Base-by-base conservation (phyloP, 2,329 filamentous ascomycete genomes). In the Sporothrix globosa region DNA sequence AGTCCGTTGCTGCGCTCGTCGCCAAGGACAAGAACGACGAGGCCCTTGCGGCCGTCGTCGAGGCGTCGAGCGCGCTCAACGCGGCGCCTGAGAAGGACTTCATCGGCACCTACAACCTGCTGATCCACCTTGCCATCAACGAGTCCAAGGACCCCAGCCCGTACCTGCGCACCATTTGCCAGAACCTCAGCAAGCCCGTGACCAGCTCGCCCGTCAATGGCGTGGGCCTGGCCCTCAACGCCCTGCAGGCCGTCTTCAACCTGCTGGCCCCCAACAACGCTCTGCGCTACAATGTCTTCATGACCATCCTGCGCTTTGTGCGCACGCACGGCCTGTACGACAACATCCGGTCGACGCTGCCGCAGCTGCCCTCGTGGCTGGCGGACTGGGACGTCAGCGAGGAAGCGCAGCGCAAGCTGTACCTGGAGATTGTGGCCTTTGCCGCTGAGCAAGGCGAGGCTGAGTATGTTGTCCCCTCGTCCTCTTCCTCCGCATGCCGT, bases 231-330 rank as follows among this genome's bases (percentile, higher is more conserved):
- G 93, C 93, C 74, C 90, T 98, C 76, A 93, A 93, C 75, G 91
- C 96, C 76, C 88, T 99, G 76, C 93, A 92, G 78, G 97, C 94
- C 76, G 89, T 99, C 78, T 99, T 98, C 90, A 99, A 99, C 87
- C 91, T 96, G 75, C 87, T 98, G 75, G 83, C 90, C 75, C 83
- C 90, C 73, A 85, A 90, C 77, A 91, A 93, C 78, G 90, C 92
- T 69, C 87, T 92, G 78, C 90, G 96, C 73, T 97, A 91, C 82
- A 91, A 97, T 79, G 93, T 99, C 72, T 92, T 99, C 78, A 86
- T 96, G 80, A 89, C 93, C 77, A 93, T 97, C 76, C 83, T 98
- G 74, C 90, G 90, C 76, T 92, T 97, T 76, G 88, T 97, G 80
- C 91, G 91, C 79, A 81, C 84, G 71, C 86, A 91, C 76, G 85